A percentile compares a stretch with the other conserved stretches of the same genome.
Conservation (phyloP, 305 asterid genomes). For the Rubia peregrina region DNA sequence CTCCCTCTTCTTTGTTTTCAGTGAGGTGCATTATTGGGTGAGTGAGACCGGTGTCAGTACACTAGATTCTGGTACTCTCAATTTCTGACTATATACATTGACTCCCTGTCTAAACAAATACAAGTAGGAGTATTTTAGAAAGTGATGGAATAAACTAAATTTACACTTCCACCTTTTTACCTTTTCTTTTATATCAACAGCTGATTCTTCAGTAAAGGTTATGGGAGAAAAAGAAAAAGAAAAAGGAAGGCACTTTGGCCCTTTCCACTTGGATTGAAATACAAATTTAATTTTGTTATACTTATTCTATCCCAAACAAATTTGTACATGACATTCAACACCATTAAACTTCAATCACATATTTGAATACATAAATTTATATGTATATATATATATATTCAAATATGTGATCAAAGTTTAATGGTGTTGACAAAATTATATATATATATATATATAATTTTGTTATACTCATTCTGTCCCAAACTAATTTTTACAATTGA, state of each 20-base stretch:
- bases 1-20: not conserved
- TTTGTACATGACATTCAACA: too few species aligned
- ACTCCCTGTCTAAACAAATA: not conserved
- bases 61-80: not conserved
- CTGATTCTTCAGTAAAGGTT: not conserved
- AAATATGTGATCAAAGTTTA: too few species aligned
- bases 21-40: not conserved
- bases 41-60: slow-evolving; percentile 6
- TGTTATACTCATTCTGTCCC: too few species aligned
- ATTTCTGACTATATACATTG: not conserved
- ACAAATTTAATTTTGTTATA: too few species aligned
- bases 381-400: too few species aligned
- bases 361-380: too few species aligned
- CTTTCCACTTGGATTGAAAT: too few species aligned
- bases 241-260: not conserved
- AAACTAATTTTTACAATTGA: too few species aligned
- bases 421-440: too few species aligned
- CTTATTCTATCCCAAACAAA: too few species aligned
- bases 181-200: not conserved
- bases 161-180: not conserved
- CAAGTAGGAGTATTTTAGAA: not conserved
- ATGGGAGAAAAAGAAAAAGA: not conserved
- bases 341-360: too few species aligned
- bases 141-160: not conserved
- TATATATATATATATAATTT: too few species aligned